phyloP scores from a whole-genome alignment of 2,329 filamentous ascomycete species.

The Colletotrichum lupini region DNA sequence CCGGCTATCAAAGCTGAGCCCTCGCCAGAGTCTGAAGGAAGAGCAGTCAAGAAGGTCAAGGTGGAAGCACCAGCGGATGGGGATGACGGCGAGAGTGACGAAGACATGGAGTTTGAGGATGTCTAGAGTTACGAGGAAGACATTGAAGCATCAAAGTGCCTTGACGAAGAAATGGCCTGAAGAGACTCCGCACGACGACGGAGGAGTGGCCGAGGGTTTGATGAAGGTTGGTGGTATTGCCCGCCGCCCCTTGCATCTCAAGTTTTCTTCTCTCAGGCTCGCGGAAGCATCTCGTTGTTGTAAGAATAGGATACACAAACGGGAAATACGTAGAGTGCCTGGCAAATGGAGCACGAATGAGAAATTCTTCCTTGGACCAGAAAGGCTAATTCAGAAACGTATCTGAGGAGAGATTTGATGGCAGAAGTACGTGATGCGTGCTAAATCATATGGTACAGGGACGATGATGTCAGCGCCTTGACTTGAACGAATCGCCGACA shows the following conservation, averaged over 20 bases:
- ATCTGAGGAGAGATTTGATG: neutral
- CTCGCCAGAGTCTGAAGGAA: constrained; percentile 51
- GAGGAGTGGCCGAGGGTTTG: neutral
- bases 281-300: neutral
- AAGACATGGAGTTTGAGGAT: constrained; percentile 70
- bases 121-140: constrained; percentile 47
- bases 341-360: neutral
- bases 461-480: constrained; percentile 22
- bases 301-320: neutral
- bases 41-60: constrained; percentile 70
- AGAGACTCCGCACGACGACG: neutral
- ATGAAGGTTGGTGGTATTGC: neutral
- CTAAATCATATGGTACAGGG: neutral
- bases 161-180: neutral
- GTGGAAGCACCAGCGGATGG: constrained; percentile 60
- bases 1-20: constrained; percentile 48
- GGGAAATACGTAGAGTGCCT: neutral
- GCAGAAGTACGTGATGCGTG: neutral
- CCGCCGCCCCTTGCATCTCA: neutral
- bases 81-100: constrained; percentile 62
- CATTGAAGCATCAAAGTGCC: neutral
- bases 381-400: neutral
- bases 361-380: neutral
- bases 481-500: neutral
- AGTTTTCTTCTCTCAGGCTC: neutral